Conservation (phyloP, 805 yeast species). For the Teunomyces atbi region DNA sequence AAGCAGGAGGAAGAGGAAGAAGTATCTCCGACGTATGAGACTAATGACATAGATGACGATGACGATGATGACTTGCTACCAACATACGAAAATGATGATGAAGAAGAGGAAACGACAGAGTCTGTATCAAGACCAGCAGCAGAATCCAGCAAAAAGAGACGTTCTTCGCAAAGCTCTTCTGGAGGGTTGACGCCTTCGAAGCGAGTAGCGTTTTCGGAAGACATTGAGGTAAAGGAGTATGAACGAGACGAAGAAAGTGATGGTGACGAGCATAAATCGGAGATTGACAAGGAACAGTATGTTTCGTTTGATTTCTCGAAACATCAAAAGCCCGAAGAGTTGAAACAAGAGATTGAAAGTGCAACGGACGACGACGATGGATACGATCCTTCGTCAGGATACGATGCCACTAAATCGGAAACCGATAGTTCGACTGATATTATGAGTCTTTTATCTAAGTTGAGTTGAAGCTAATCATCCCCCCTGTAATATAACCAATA, state of each 20-base stretch:
- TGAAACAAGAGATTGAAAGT: slow-evolving; percentile 25
- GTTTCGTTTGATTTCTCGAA: slow-evolving; percentile 16
- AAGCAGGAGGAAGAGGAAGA: slow-evolving; percentile 20
- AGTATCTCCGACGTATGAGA: slow-evolving; percentile 28
- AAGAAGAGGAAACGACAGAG: slow-evolving; percentile 11
- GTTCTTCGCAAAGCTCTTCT: slow-evolving; percentile 21
- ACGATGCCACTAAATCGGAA: slow-evolving; percentile 8
- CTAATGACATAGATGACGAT: slow-evolving; percentile 15
- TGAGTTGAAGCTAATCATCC: slow-evolving; percentile 13
- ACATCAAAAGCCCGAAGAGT: slow-evolving; percentile 33
- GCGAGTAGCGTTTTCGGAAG: slow-evolving; percentile 43
- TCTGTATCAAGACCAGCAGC: neutral
- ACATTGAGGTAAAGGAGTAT: slow-evolving; percentile 41
- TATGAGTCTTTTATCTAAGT: slow-evolving; percentile 32
- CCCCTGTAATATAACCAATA: slow-evolving; percentile 1
- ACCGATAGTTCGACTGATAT: slow-evolving; percentile 18
- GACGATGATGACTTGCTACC: slow-evolving; percentile 16
- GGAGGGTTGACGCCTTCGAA: slow-evolving; percentile 28
- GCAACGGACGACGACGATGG: slow-evolving; percentile 12
- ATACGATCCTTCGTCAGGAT: slow-evolving; percentile 19
- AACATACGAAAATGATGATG: slow-evolving; percentile 16
- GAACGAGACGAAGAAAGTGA: slow-evolving; percentile 36
- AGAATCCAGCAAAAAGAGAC: slow-evolving; percentile 13
- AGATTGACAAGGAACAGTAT: slow-evolving; percentile 11
- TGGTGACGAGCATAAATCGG: slow-evolving; percentile 12